Evolutionary conservation across 257 asterid genomes (phyloP).

Genomic region (Nicotiana obtusifolia): DNA sequence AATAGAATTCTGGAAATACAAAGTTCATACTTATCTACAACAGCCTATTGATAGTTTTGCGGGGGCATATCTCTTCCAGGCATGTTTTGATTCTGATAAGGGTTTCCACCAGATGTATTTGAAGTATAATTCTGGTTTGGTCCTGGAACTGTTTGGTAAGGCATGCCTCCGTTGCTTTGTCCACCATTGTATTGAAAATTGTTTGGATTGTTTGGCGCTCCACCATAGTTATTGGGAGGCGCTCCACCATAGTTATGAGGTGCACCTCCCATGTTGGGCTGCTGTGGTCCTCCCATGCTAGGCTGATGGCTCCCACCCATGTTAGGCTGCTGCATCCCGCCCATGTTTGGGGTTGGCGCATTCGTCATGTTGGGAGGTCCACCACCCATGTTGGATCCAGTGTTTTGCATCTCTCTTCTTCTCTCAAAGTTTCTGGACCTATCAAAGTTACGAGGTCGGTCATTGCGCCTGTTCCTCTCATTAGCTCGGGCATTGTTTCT

Average conservation of each 20-base stretch:
- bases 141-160: constrained; percentile 26
- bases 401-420: constrained; percentile 31
- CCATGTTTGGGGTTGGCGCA: constrained; percentile 17
- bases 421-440: constrained; percentile 58
- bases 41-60: constrained; percentile 22
- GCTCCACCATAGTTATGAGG: constrained; percentile 29
- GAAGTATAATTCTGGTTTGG: constrained; percentile 26
- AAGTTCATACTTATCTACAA: constrained; percentile 12
- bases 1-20: background rate
- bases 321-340: background rate
- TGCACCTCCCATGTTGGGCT: constrained; percentile 26
- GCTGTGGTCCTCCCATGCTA: constrained; percentile 11
- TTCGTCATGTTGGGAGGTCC: constrained; percentile 27
- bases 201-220: constrained; percentile 18
- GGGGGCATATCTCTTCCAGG: constrained; percentile 32
- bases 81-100: constrained; percentile 25
- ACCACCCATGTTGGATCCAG: constrained; percentile 23
- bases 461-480: constrained; percentile 65
- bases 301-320: constrained; percentile 4
- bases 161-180: constrained; percentile 16
- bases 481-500: constrained; percentile 81
- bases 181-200: constrained; percentile 18
- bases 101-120: constrained; percentile 21
- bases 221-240: constrained; percentile 23
- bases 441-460: constrained; percentile 65